A percentile compares a stretch with the other conserved stretches of the same genome.
Evolutionary conservation across 1,284 basidiomycete genomes (phyloP).

Genomic region (Apiotrichum akiyoshidainum): DNA sequence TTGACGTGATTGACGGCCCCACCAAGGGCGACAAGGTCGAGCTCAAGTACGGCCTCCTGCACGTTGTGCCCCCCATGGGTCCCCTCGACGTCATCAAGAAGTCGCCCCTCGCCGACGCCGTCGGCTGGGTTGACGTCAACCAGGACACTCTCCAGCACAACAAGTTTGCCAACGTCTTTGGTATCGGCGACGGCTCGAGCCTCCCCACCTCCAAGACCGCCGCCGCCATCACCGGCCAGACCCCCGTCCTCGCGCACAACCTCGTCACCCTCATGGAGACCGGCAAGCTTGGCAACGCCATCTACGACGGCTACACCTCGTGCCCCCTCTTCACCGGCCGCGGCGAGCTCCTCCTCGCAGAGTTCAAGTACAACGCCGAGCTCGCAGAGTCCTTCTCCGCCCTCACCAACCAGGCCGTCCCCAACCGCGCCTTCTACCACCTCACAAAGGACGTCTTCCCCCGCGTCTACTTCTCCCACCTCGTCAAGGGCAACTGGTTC

Average conservation of each 20-base stretch:
- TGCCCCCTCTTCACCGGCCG: constrained; percentile 50
- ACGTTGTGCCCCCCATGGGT: constrained; percentile 88
- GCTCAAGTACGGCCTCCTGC: constrained; percentile 77
- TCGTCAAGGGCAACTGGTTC: constrained; percentile 61
- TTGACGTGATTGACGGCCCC: constrained; percentile 66
- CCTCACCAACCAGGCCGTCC: constrained; percentile 66
- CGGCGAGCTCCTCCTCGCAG: constrained; percentile 75
- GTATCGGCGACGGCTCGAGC: constrained; percentile 84
- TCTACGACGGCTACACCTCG: constrained; percentile 72
- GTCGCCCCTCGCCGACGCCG: constrained; percentile 71
- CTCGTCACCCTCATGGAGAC: constrained; percentile 69
- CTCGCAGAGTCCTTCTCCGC: constrained; percentile 80
- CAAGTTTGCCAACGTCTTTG: constrained; percentile 79
- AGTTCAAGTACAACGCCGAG: constrained; percentile 74
- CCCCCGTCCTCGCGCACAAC: constrained; percentile 90
- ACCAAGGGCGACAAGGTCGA: constrained; percentile 58
- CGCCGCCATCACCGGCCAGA: constrained; percentile 86
- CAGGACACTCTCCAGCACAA: constrained; percentile 74
- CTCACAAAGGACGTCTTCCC: constrained; percentile 90
- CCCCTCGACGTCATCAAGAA: constrained; percentile 76
- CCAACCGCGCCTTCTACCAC: constrained; percentile 71
- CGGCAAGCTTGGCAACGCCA: constrained; percentile 64
- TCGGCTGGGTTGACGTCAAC: constrained; percentile 86
- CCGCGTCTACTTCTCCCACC: constrained; percentile 76
- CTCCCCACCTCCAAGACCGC: constrained; percentile 94